A percentile compares a stretch with the other conserved stretches of the same genome.
phyloP scores from a whole-genome alignment of 2,329 filamentous ascomycete genomes.

The Ascochyta lentis region DNA sequence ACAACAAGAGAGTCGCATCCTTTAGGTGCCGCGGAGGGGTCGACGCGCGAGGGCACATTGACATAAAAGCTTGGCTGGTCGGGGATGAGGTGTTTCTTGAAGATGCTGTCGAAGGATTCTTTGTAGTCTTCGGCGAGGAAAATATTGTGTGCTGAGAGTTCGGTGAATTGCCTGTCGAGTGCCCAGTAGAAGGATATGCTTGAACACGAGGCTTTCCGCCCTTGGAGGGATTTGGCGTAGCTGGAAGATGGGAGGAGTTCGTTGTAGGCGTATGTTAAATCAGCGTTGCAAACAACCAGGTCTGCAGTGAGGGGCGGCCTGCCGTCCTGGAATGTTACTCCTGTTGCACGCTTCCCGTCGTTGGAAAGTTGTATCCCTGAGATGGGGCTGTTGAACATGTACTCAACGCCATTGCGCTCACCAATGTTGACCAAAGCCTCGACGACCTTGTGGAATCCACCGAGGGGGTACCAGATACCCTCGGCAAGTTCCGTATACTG shows the following conservation, averaged over 20 bases:
- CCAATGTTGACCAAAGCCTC: slow-evolving; percentile 70
- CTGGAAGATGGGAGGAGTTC: slow-evolving; percentile 67
- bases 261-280: slow-evolving; percentile 77
- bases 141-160: slow-evolving; percentile 75
- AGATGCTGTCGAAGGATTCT: slow-evolving; percentile 78
- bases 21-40: slow-evolving; percentile 69
- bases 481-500: slow-evolving; percentile 79
- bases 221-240: slow-evolving; percentile 52
- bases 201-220: slow-evolving; percentile 68
- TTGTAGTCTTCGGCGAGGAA: slow-evolving; percentile 77
- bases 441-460: slow-evolving; percentile 71
- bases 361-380: slow-evolving; percentile 60
- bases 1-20: slow-evolving; percentile 72
- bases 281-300: slow-evolving; percentile 73
- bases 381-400: slow-evolving; percentile 66
- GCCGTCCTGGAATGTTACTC: slow-evolving; percentile 65
- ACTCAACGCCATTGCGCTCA: slow-evolving; percentile 66
- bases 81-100: slow-evolving; percentile 72
- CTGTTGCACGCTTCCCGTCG: slow-evolving; percentile 62
- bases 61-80: slow-evolving; percentile 76
- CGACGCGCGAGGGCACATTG: slow-evolving; percentile 75
- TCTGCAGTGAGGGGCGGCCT: slow-evolving; percentile 65
- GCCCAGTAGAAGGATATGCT: slow-evolving; percentile 82
- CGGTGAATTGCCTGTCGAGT: slow-evolving; percentile 64
- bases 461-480: slow-evolving; percentile 77